Evolutionary conservation across 257 asterid species (phyloP), one percentile per base, ranked within the genome.

Genomic region (Salvia hispanica): DNA sequence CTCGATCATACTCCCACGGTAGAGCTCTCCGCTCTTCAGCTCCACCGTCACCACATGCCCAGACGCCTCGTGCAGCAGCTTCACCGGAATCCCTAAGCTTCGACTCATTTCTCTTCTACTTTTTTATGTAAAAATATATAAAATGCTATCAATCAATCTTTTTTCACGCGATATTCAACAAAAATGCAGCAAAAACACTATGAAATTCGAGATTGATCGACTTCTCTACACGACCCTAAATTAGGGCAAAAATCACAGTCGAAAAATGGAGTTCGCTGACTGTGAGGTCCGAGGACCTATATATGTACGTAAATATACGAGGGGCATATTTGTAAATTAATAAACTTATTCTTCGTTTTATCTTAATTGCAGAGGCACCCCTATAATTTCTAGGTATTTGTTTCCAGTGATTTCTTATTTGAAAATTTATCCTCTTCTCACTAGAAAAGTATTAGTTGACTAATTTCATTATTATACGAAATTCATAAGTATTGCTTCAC

Each of bases 21-120:
- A 93, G 0, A 93, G 83, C 87, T 90, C 97, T 46, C 98, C 98
- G 77, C 95, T 93, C 78, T 88, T 93, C 64, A 90, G 83, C 78
- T 93, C 97, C 55, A 90, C 96, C 14, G 95, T 90, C 53, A 93
- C 98, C 7, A 90, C 69, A 77, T 93, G 97, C 5, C 97, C 97
- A 18, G 97, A 83, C 74, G 97, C 96, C 76, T 92, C 98, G 80
- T 93, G 97, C 56, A 93, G 89, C 75, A 93, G 91, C 92, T 93
- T 93, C 87, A 93, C 97, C 75, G 97, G 97, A 57, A 93, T 88
- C 14, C 96, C 96, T 58, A 90, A 82, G 83, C 96, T 88, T 75
- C 96, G 87, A 78, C 95, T 90, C 98, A 93, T 93, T 12, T 25
- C 21, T 62, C 43, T 37, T 39, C 43, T 39, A 39, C 43, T 5